Evolutionary conservation across 306 rosid genomes (phyloP), one percentile per base, ranked within the genome.

Genomic region (Benincasa hispida): DNA sequence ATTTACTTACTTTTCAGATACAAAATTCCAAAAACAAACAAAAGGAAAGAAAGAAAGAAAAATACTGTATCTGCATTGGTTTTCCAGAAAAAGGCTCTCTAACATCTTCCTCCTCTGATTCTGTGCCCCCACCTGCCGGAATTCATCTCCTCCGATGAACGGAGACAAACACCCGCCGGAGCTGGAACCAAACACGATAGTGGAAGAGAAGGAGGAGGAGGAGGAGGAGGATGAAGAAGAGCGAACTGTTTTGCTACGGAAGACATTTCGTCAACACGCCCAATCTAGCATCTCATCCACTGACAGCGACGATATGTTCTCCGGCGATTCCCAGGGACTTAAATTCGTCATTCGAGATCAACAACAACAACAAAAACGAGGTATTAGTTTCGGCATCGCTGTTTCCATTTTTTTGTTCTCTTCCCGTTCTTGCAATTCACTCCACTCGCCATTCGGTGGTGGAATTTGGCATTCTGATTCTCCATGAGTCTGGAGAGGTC

Each of bases 241-340:
- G 35, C 41, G 6, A 2, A 51, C 45, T 48, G 60, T 5, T 17
- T 30, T 72, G 61, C 61, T 50, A 3, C 59, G 76, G 15, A 72
- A 72, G 76, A 18, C 61, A 72, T 72, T n/a, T 51, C 76, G 59
- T 17, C 60, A 19, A 19, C 45, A 10, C 61, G 39, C 45, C 47
- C 76, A 70, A 48, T 72, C 61, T 30, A 48, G 35, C 58, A 5
- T 19, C 47, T 72, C 76, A 10, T 50, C 61, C 18, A 17, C 76
- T 51, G 76, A 72, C 60, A 72, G 30, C 61, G 76, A 51, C 13
- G 76, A 72, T 17, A 50, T 51, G 61, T 30, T 50, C 61, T 72
- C 76, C 18, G 47, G 15, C 1, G 5, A 50, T 28, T 72, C 28
- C n/a, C 28, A 28, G 19, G 45, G 61, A 10, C 61, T 5, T 4